Evolutionary conservation across 1,284 basidiomycete genomes (phyloP), one percentile per base, ranked within the genome.

Genomic region (Heterobasidion irregulare): DNA sequence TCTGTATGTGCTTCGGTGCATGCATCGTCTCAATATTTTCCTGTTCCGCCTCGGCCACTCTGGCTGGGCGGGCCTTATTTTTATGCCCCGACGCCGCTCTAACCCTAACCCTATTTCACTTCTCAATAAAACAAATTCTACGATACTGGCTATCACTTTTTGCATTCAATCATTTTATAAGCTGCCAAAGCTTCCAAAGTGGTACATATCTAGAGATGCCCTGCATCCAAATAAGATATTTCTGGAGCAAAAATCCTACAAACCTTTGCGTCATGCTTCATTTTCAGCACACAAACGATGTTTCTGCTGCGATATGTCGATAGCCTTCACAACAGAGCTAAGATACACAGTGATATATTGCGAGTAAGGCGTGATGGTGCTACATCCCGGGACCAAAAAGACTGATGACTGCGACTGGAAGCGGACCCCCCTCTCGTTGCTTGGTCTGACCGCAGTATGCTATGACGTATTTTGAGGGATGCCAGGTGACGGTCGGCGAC

Each of bases 361-460:
- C 26, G 4, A 26, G 26, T 15, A 52, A 38, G n/a, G 47, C 26
- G 26, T 6, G 26, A 26, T 26, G 12, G 6, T 47, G 47, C 53
- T 60, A 69, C 60, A 75, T 70, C 2, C 75, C 76, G n/a, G 75
- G 74, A 35, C 86, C 86, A 61, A 88, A 89, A 58, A 88, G 68
- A 62, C 85, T 86, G 53, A 89, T 73, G 43, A 84, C 77, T 7
- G 84, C 82, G 1, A 76, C 72, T n/a, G 84, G 78, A 13, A 79
- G 75, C 34, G 83, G 79, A 2, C 74, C 76, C 19, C 78, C 82
- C 67, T 87, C 84, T 54, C 76, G 76, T 50, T 71, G 64, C 60
- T 80, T 82, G 4, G 80, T 84, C 62, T 88, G 84, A 4, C 86
- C 87, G 63, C 87, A 89, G 62, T 88, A 90, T 2, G 87, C 87